Percentiles rank a stretch among this genome's conserved stretches.
Evolutionary conservation across 139 green algal species (phyloP).

Genomic region (Closterium sp.): DNA sequence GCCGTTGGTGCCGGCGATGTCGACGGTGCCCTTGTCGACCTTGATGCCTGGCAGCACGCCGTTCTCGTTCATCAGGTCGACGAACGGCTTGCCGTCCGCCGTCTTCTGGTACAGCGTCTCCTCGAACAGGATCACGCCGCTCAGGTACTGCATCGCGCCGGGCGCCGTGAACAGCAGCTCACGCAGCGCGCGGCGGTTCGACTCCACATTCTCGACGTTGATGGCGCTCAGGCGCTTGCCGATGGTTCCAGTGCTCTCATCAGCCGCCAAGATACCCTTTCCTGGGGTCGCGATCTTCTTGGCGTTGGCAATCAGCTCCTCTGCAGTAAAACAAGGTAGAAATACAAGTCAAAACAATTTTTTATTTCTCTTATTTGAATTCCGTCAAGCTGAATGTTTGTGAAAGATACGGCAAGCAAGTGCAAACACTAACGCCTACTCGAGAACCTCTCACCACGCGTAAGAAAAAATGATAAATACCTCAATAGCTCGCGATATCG

Average conservation of each 20-base stretch:
- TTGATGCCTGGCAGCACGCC: constrained; percentile 59
- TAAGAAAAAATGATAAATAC: no score
- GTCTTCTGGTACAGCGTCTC: constrained; percentile 89
- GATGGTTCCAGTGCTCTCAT: constrained; percentile 98
- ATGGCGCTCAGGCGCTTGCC: constrained; percentile 94
- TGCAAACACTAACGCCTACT: no score
- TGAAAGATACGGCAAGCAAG: neutral
- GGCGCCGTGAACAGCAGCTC: constrained; percentile 89
- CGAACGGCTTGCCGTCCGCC: constrained; percentile 67
- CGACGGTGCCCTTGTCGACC: constrained; percentile 72
- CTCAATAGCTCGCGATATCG: no score
- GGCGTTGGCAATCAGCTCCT: constrained; percentile 41
- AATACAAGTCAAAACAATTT: neutral
- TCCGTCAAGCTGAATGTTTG: no score
- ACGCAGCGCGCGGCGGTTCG: constrained; percentile 89
- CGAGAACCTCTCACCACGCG: no score
- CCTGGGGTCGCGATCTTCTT: constrained; percentile 53
- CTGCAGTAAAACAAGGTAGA: neutral
- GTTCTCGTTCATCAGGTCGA: constrained; percentile 62
- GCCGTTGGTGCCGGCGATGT: constrained; percentile 63
- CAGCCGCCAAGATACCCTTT: constrained; percentile 93
- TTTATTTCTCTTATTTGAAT: neutral
- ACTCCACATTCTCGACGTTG: constrained; percentile 96
- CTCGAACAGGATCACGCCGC: constrained; percentile 79
- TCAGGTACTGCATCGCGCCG: constrained; percentile 63